Percentiles rank a stretch among this genome's conserved stretches.
Evolutionary conservation across 2,329 filamentous ascomycete genomes (phyloP).

Genomic region (Parastagonospora avenae): DNA sequence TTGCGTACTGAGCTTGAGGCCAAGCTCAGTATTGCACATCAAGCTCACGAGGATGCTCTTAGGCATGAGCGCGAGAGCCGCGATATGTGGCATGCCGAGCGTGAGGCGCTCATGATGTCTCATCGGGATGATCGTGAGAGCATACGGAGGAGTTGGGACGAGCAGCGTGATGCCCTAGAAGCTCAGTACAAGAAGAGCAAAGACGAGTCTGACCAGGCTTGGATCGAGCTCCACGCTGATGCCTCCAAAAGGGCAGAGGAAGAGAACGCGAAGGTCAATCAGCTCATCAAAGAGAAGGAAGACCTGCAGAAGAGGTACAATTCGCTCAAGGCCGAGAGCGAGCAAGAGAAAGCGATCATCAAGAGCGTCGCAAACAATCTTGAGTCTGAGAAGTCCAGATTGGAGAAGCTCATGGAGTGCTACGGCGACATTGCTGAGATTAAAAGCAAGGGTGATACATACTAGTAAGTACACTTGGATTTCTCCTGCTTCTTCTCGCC

Average conservation of each 20-base stretch:
- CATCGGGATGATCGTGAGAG: conserved; percentile 58
- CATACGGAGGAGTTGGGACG: conserved; percentile 57
- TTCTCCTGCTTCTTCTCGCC: conserved; percentile 19
- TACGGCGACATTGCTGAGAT: conserved; percentile 50
- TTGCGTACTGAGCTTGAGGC: conserved; percentile 52
- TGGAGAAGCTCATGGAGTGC: conserved; percentile 51
- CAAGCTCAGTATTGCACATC: conserved; percentile 43
- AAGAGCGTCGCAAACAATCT: conserved; percentile 47
- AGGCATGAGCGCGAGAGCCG: conserved; percentile 54
- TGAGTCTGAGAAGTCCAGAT: conserved; percentile 48
- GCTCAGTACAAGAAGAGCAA: conserved; percentile 42
- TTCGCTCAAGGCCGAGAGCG: conserved; percentile 38
- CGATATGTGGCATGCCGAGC: conserved; percentile 54
- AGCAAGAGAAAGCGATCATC: conserved; percentile 45
- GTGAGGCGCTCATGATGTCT: conserved; percentile 40
- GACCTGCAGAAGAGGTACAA: conserved; percentile 40
- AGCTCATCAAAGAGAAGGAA: conserved; percentile 42
- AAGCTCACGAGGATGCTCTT: conserved; percentile 53
- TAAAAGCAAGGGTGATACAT: conserved; percentile 51
- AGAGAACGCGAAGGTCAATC: conserved; percentile 34
- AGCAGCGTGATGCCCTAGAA: conserved; percentile 54
- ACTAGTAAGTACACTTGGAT: conserved; percentile 50
- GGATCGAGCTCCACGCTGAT: conserved; percentile 50
- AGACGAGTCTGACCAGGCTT: conserved; percentile 53
- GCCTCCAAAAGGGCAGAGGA: conserved; percentile 42